Percentiles rank a stretch among this genome's conserved stretches.
These are phyloP conservation scores for Monosporascus sp. DNA, from an alignment of 2,329 filamentous ascomycete species.

Conservation along the genomic window DNA sequence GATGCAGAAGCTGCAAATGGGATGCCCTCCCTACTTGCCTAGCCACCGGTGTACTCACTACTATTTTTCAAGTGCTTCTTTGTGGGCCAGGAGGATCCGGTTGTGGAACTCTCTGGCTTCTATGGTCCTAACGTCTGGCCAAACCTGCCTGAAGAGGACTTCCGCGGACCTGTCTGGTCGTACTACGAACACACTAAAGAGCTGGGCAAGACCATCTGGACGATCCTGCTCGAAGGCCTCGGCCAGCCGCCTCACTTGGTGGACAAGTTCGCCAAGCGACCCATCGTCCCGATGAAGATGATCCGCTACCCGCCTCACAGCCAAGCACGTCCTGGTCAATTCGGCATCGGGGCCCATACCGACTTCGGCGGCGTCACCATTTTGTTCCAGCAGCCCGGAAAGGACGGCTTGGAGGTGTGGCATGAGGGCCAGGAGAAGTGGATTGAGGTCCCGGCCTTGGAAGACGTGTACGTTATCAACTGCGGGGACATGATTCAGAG, in stretches of 20 bases:
- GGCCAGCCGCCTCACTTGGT: conserved; percentile 9
- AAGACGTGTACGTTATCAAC: conserved; percentile 18
- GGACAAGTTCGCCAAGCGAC: conserved; percentile 13
- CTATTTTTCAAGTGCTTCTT: too few relatives aligned
- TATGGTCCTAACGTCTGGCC: conserved; percentile 29
- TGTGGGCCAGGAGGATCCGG: conserved; percentile 18
- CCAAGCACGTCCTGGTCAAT: conserved; percentile 5
- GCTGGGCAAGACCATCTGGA: conserved; percentile 20
- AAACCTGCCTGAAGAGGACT: conserved; percentile 20
- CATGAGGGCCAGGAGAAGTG: conserved; percentile 9
- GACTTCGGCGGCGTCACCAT: conserved; percentile 21
- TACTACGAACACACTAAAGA: conserved; percentile 18
- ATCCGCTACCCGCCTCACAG: conserved; percentile 12
- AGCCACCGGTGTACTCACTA: too few relatives aligned
- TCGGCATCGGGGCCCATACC: conserved; percentile 15
- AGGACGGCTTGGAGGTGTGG: conserved; percentile 19
- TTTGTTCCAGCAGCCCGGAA: conserved; percentile 19
- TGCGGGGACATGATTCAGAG: conserved; percentile 15
- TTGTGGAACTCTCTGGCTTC: conserved; percentile 15
- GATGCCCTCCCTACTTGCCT: too few relatives aligned
- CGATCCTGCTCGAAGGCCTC: conserved; percentile 20
- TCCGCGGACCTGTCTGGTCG: conserved; percentile 18
- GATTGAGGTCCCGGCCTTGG: conserved; percentile 11
- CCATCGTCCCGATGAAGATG: conserved; percentile 17
- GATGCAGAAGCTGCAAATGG: too few relatives aligned